Base-by-base conservation (phyloP, 1,139 yeast genomes). In the Saccharomycopsis hybrid region DNA sequence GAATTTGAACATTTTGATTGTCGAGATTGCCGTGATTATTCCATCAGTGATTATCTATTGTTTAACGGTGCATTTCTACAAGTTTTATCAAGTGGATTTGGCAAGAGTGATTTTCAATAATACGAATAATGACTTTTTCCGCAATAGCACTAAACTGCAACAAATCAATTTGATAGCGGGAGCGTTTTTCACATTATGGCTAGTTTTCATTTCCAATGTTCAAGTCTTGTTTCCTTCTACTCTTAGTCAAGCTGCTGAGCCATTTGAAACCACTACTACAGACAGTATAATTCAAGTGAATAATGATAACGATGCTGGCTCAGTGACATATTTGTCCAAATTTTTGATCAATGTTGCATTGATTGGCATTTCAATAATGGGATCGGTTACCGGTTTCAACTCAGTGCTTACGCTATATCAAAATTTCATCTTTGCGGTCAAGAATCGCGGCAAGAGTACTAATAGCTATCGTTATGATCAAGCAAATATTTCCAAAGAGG, bases 351-450 rank as follows among this genome's bases (percentile, higher is more conserved):
- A 43, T 7, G 29, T 43, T 2, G 30, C 52, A 7, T 27, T 51
- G n/a, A 28, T 51, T 7, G 54, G 54, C 5, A 45, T 51, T 8
- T 38, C 47, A 4, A 32, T 51, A 9, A 51, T 51, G 54, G 54
- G 52, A n/a, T 40, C 46, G 8, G 38, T 51, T 38, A 48, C 54
- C 18, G 54, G 54, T 18, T 45, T 49, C 32, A 51, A 51, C 18
- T 35, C 46, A 11, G 30, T 49, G 4, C 33, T 43, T 3, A 45
- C 49, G 5, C 27, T 51, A 9, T 28, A 48, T 13, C 30, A 33
- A 28, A 28, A 39, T 24, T n/a, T 45, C n/a, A 9, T 36, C 7
- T 18, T 18, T 18, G 18, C 18, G 18, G 40, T n/a, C 27, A n/a
- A 31, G 27, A 30, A 27, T 3, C 13, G 40, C 5, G 25, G 43